phyloP scores from a whole-genome alignment of 1,139 yeast genomes.

The Arxiozyma slooffiae region DNA sequence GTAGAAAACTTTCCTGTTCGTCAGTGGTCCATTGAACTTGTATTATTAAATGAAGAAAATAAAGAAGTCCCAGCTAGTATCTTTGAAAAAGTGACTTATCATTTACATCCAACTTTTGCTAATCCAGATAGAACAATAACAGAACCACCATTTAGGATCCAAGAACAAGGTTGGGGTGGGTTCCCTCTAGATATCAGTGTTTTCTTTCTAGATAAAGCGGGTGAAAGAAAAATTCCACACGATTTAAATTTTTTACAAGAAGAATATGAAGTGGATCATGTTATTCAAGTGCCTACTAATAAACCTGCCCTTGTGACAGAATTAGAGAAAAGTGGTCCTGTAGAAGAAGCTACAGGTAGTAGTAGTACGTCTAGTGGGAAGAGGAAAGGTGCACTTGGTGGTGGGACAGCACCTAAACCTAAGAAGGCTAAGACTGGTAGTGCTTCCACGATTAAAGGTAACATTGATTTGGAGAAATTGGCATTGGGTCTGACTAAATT shows the following conservation, averaged over 20 bases:
- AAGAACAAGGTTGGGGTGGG: conserved; percentile 98
- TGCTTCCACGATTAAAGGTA: conserved; percentile 47
- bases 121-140: conserved; percentile 78
- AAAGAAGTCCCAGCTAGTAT: conserved; percentile 77
- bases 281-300: conserved; percentile 62
- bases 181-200: conserved; percentile 78
- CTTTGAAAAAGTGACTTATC: conserved; percentile 86
- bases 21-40: conserved; percentile 76
- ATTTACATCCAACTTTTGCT: conserved; percentile 88
- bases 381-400: conserved; percentile 34
- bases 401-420: conserved; percentile 37
- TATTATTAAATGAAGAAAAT: conserved; percentile 69
- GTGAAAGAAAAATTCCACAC: conserved; percentile 77
- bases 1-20: conserved; percentile 94
- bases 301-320: conserved; percentile 66
- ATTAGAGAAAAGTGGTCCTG: conserved; percentile 72
- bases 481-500: conserved; percentile 85
- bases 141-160: conserved; percentile 78
- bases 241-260: conserved; percentile 80
- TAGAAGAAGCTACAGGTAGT: conserved; percentile 31
- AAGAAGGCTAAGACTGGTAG: conserved; percentile 50
- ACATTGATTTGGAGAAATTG: conserved; percentile 76
- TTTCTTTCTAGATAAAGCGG: conserved; percentile 73
- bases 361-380: conserved; percentile 9
- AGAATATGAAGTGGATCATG: conserved; percentile 69